Evolutionary conservation across 805 yeast genomes (phyloP), one percentile per base, ranked within the genome.

Genomic region (Wickerhamiella alocasiicola): DNA sequence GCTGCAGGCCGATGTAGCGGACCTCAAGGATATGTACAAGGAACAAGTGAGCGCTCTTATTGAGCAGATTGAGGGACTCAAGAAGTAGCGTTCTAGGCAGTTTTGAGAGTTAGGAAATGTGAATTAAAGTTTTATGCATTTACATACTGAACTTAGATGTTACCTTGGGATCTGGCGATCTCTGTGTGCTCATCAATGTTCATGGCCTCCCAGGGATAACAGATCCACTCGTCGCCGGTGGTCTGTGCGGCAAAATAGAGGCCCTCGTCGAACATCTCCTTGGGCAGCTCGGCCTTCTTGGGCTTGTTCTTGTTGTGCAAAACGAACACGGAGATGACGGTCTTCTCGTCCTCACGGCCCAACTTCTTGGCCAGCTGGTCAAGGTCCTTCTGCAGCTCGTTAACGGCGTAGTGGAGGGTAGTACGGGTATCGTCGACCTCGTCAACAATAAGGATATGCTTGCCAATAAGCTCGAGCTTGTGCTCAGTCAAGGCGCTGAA

Each of bases 371-470:
- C 82, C 51, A 76, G 76, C 41, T 66, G 70, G 37, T 63, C 61
- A 33, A 81, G 76, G 48, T 74, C 80, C 56, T 76, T 74, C 56
- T 76, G 70, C 47, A 83, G 66, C 60, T 83, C 94, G 9, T 74
- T 66, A 29, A 82, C 71, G 2, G 94, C 94, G 55, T 82, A 83
- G 57, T 81, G 88, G 43, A 83, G 65, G 2, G 94, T 83, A 40
- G 94, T 83, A 68, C 94, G 78, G 18, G 94, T 81, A 57, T 83
- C 94, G 59, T 83, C 94, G 35, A 83, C 94, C 64, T 83, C 94
- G 59, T 83, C 94, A 26, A 83, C 91, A 52, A 83, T 81, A 49
- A 83, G 63, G 28, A 83, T 68, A 56, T 76, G 77, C 62, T 82
- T 83, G 51, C 93, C 94, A 44, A 83, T 77, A 47, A 83, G 67